Evolutionary conservation across 139 green algal genomes (phyloP).

Genomic region (Mychonastes homosphaera): DNA sequence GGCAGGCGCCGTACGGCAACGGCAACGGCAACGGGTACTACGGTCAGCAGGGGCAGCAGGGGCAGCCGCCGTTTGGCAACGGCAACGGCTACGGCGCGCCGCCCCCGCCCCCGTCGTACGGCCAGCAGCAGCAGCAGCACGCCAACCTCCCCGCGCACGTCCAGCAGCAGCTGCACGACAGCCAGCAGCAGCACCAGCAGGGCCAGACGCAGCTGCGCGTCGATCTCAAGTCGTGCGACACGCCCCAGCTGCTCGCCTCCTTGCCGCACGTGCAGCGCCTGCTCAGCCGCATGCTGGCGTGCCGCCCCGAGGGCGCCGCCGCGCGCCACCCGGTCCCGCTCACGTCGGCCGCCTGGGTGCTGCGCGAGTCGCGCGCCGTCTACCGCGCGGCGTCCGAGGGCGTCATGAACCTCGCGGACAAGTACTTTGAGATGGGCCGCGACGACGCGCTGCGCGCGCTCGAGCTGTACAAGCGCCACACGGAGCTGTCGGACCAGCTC

Average conservation of each 20-base stretch:
- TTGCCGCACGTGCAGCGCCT: constrained; percentile 72
- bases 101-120: no score
- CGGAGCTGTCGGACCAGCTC: constrained; percentile 46
- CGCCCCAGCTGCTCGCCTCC: constrained; percentile 58
- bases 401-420: constrained; percentile 88
- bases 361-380: constrained; percentile 53
- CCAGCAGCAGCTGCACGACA: neutral
- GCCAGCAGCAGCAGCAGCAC: no score
- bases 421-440: constrained; percentile 88
- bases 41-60: neutral
- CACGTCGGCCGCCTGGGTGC: constrained; percentile 28
- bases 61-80: neutral
- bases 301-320: constrained; percentile 62
- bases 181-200: constrained; percentile 11
- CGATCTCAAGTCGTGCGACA: constrained; percentile 34
- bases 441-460: constrained; percentile 54
- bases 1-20: no score
- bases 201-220: constrained; percentile 13
- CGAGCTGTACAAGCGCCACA: constrained; percentile 74
- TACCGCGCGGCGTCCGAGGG: constrained; percentile 86
- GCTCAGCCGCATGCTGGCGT: constrained; percentile 69
- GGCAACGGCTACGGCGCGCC: no score
- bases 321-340: constrained; percentile 10
- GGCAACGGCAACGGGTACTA: constrained; percentile 6
- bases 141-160: no score